Evolutionary conservation across 306 rosid genomes (phyloP), one percentile per base, ranked within the genome.

Genomic region (Calophaca sinica): DNA sequence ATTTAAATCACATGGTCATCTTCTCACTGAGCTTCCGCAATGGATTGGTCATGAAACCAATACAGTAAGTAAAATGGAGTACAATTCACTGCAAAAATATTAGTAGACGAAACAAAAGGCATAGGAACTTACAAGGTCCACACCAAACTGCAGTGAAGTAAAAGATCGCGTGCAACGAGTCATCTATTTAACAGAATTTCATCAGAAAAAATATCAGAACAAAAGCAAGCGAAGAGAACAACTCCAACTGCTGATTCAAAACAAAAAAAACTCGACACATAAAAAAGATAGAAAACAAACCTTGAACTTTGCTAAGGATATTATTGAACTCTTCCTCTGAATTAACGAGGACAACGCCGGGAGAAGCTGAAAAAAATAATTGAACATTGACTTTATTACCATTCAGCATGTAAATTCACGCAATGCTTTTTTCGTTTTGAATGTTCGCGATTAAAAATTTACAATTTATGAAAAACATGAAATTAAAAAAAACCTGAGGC

Each of bases 71-170:
- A 11, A 62, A 61, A 48, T 6, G 53, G 42, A 65, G 45, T 26
- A 73, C 15, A 65, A 32, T 33, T 10, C n/a, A 14, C 10, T 46
- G 31, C 50, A 38, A 65, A 82, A 9, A 36, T 48, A 49, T 20
- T 48, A 35, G 29, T 45, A 4, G 7, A 49, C 7, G 31, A 44
- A 36, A 60, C 10, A 48, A 57, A 58, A 35, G 51, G 9, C 42
- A 38, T 55, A 26, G 72, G 52, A 75, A 86, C 96, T 93, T 88
- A 90, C 98, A 93, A 72, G 98, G 96, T 15, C 96, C 96, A 70
- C 98, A 90, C 98, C 96, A 93, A 54, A 42, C 90, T 28, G 98
- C 96, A 52, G 96, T 90, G 88, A 90, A 93, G 76, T 93, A 93
- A 87, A 90, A 87, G 82, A 93, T 57, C 1, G 94, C 88, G 3